Conservation (phyloP, 305 asterid genomes). For the Solanum hybrid region DNA sequence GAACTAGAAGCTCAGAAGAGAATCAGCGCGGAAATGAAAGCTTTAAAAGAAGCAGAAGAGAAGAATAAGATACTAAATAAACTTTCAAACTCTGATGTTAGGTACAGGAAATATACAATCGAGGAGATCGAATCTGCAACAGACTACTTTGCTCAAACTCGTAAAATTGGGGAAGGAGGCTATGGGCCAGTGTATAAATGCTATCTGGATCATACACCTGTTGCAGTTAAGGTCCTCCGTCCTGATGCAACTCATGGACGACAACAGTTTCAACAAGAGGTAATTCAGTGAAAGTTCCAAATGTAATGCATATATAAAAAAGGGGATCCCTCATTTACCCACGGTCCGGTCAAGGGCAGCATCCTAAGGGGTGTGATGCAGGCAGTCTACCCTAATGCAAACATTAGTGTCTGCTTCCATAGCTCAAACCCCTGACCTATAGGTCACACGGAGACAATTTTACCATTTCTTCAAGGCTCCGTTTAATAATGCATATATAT, state of each 20-base stretch:
- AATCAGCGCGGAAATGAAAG: slow-evolving; percentile 51
- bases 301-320: not conserved
- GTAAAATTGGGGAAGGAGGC: slow-evolving; percentile 77
- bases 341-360: not conserved
- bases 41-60: slow-evolving; percentile 41
- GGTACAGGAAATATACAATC: slow-evolving; percentile 57
- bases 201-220: slow-evolving; percentile 60
- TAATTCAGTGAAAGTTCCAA: slow-evolving; percentile 2
- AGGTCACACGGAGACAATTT: not conserved
- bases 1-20: slow-evolving; percentile 62
- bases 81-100: slow-evolving; percentile 20
- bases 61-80: slow-evolving; percentile 15
- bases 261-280: slow-evolving; percentile 79
- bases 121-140: slow-evolving; percentile 69
- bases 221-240: slow-evolving; percentile 66
- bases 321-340: not conserved
- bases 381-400: not conserved
- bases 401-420: not conserved
- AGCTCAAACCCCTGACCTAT: not conserved
- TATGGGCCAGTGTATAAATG: slow-evolving; percentile 73
- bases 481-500: not conserved
- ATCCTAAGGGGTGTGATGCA: not conserved
- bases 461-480: not conserved
- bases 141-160: slow-evolving; percentile 42
- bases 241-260: slow-evolving; percentile 79